Evolutionary conservation across 2,329 filamentous ascomycete species (phyloP).

Genomic region (Penicillium verrucosum): DNA sequence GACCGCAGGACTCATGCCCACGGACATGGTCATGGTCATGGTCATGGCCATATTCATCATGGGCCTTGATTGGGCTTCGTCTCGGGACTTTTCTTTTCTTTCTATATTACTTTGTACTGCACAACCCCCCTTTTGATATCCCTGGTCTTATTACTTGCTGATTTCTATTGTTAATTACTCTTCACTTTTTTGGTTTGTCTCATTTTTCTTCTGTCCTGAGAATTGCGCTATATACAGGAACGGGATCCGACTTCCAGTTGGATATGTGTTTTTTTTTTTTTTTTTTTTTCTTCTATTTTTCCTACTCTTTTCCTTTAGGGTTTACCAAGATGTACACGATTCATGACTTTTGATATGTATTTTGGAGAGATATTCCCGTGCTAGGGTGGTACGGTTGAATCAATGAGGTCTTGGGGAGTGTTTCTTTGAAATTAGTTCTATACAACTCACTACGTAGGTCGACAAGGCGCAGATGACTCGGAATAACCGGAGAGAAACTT

Average conservation of each 20-base stretch:
- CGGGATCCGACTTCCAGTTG: neutral
- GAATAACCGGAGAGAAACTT: neutral
- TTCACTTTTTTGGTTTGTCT: neutral
- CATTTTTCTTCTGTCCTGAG: neutral
- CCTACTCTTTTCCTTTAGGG: neutral
- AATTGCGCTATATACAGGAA: neutral
- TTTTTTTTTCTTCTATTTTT: neutral
- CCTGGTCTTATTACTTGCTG: neutral
- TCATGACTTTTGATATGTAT: constrained; percentile 1
- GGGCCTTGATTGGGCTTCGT: neutral
- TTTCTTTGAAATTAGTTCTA: neutral
- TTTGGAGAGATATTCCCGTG: neutral
- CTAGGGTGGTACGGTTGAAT: neutral
- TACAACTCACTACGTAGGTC: neutral
- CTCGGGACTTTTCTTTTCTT: neutral
- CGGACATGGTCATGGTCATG: neutral
- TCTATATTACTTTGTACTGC: neutral
- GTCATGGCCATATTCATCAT: neutral
- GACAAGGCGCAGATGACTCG: neutral
- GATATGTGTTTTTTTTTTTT: neutral
- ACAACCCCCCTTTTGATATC: constrained; percentile 1
- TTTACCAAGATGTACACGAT: constrained; percentile 3
- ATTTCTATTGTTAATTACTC: neutral
- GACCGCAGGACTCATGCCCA: constrained; percentile 16
- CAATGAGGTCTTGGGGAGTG: constrained; percentile 3